Evolutionary conservation across 2,329 filamentous ascomycete genomes (phyloP).

Genomic region (Ascochyta rabiei): DNA sequence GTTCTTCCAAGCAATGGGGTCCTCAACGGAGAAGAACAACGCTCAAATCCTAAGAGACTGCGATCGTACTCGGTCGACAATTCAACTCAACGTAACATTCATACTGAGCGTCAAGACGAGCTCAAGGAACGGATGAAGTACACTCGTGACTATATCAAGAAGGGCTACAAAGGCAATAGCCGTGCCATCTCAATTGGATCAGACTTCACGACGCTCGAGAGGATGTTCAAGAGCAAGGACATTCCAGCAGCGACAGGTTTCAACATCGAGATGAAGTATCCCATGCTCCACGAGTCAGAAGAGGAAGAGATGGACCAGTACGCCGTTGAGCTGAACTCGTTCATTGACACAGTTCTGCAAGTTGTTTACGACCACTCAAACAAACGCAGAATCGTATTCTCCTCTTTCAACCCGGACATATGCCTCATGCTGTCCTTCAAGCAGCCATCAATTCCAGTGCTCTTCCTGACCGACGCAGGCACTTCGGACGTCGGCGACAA

Average conservation of each 20-base stretch:
- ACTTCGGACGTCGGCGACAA: conserved; percentile 84
- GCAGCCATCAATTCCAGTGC: conserved; percentile 92
- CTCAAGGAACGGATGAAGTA: conserved; percentile 92
- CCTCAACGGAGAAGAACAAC: conserved; percentile 23
- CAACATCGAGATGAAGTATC: conserved; percentile 99
- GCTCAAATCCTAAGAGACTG: conserved; percentile 40
- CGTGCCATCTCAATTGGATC: conserved; percentile 94
- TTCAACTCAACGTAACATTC: conserved; percentile 48
- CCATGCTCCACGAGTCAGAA: conserved; percentile 94
- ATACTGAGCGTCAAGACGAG: conserved; percentile 55
- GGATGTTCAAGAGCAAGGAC: conserved; percentile 75
- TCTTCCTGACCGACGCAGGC: conserved; percentile 92
- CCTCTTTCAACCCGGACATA: conserved; percentile 96
- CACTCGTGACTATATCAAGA: conserved; percentile 90
- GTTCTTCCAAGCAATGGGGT: conserved; percentile 15
- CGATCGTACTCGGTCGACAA: conserved; percentile 67
- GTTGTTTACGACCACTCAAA: conserved; percentile 88
- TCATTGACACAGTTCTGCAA: conserved; percentile 88
- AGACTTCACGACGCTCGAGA: conserved; percentile 92
- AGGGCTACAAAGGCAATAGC: conserved; percentile 95
- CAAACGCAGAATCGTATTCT: conserved; percentile 93
- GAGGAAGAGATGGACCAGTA: conserved; percentile 97
- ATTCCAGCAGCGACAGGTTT: conserved; percentile 85
- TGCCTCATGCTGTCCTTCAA: conserved; percentile 95
- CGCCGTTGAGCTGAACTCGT: conserved; percentile 92